Base-by-base conservation (phyloP, 208 protist species). In the Endotrypanum monterogeii region DNA sequence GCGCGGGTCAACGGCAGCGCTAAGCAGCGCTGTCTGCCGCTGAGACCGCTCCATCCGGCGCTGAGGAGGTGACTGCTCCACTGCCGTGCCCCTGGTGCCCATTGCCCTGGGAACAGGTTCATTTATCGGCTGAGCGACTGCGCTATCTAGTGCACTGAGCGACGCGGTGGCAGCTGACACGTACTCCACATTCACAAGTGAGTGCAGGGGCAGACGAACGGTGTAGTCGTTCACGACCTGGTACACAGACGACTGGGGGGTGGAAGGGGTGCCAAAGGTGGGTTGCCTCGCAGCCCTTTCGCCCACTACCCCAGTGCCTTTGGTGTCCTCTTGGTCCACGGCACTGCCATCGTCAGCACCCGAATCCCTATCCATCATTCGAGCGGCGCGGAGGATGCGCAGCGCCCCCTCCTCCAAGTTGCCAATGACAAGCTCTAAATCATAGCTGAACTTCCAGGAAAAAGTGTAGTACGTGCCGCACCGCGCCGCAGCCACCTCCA, bases 401-500 rank as follows among this genome's bases (percentile, higher is more conserved):
- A 93, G 48, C 46, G 71, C 69, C n/a, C 88, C 86, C 46, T 93
- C 88, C 69, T 81, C 80, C 18, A 90, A 37, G 71, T 94, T 93
- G 67, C 84, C 78, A 16, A 96, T 67, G 16, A 78, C 84, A 28
- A 96, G 58, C 83, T 94, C 86, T 30, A 89, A 70, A 44, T 90
- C 80, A 41, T 75, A 79, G 77, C 85, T 89, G 66, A 94, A 94
- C 83, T 96, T 94, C 92, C 92, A 96, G 35, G 89, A 92, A 67
- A 90, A 88, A 74, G 78, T 87, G 72, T 82, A 89, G 78, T 71
- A 85, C 3, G 73, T 70, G 37, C 78, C 75, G 69, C 85, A 82
- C 44, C 74, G 82, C 11, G 78, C 72, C 20, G 78, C 58, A 5
- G 66, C 48, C 16, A 67, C 72, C 8, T 76, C 66, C 50, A 83